Conservation (phyloP, 148 eudicot species). For the Camellia lanceoleosa region DNA sequence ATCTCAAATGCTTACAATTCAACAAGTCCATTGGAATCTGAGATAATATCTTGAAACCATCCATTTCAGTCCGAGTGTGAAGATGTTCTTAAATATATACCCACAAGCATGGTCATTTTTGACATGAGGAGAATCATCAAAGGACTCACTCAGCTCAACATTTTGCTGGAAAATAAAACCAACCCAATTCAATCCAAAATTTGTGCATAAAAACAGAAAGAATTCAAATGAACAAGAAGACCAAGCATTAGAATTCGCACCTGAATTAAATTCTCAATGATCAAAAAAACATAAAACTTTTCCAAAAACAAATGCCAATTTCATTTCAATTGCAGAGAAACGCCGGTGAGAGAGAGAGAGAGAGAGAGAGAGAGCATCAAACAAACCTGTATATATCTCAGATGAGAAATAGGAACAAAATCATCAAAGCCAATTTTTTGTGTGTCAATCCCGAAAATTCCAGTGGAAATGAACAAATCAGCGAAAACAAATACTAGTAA, state of each 20-base stretch:
- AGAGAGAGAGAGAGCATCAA: neutral
- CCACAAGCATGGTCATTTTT: neutral
- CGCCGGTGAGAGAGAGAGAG: neutral
- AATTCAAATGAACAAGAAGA: neutral
- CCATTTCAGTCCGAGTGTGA: neutral
- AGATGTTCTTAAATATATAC: neutral
- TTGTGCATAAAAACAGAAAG: neutral
- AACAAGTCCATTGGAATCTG: conserved; percentile 14
- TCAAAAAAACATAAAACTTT: neutral
- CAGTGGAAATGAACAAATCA: neutral
- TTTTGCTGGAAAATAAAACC: neutral
- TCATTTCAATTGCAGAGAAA: neutral
- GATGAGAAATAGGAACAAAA: neutral
- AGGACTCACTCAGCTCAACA: neutral
- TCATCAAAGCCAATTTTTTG: neutral
- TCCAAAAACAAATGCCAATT: neutral
- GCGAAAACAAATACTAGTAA: neutral
- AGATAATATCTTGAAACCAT: conserved; percentile 22
- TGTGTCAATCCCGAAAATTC: neutral
- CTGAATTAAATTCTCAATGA: too few relatives aligned
- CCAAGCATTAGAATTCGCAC: neutral
- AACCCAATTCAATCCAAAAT: neutral
- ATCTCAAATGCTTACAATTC: too few relatives aligned
- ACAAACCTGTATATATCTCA: neutral
- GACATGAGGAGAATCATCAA: neutral